phyloP scores from a whole-genome alignment of 306 rosid genomes.

The Arachis stenosperma region DNA sequence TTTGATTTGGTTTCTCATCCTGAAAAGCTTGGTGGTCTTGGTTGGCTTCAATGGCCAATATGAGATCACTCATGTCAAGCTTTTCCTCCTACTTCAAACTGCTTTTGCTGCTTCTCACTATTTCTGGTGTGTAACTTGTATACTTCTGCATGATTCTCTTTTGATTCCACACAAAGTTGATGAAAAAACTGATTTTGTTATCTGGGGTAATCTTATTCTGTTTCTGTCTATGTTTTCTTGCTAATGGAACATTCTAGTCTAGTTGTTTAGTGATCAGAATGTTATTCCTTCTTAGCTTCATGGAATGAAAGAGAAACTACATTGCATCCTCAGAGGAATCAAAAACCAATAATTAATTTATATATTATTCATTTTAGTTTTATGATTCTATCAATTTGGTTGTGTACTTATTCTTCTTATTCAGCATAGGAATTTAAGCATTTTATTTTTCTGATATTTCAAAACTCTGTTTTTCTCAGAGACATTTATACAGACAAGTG shows the following conservation, averaged over 20 bases:
- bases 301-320: slow-evolving; percentile 16
- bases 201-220: slow-evolving; percentile 3
- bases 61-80: slow-evolving; percentile 54
- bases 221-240: slow-evolving; percentile 3
- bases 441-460: neutral
- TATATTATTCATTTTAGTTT: neutral
- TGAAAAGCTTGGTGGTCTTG: slow-evolving; percentile 4
- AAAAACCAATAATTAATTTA: neutral
- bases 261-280: slow-evolving; percentile 28
- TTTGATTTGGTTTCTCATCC: slow-evolving; percentile 3
- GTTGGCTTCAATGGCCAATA: slow-evolving; percentile 26
- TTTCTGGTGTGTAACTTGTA: slow-evolving; percentile 54
- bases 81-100: slow-evolving; percentile 44
- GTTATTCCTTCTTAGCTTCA: slow-evolving; percentile 28
- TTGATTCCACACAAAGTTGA: slow-evolving; percentile 28
- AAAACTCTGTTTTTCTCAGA: slow-evolving; percentile 48
- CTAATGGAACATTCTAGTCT: slow-evolving; percentile 29
- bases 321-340: slow-evolving; percentile 29
- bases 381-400: slow-evolving; percentile 24
- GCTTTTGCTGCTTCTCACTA: slow-evolving; percentile 51
- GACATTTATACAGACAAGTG: slow-evolving; percentile 39
- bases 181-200: neutral
- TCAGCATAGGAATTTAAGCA: neutral
- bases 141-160: slow-evolving; percentile 32
- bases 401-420: slow-evolving; percentile 18